Base-by-base conservation (phyloP, 257 asterid genomes). In the Scutellaria barbata region DNA sequence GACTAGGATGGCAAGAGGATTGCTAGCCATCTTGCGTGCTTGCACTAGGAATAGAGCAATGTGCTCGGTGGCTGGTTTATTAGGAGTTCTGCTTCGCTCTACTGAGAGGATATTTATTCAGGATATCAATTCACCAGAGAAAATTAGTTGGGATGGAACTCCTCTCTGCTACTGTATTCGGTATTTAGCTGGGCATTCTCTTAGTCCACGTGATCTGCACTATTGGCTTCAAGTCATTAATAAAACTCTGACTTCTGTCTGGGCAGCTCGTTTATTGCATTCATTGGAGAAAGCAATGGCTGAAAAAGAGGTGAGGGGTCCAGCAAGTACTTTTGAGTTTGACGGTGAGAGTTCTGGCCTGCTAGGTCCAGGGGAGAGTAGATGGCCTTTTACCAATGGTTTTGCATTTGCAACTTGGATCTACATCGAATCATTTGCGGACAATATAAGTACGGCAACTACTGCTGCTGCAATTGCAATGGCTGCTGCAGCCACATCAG, bases 401-500 rank as follows among this genome's bases (percentile, higher is more conserved):
- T 94, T 78, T 78, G 90, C 99, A 47, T 91, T 94, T 75, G 97
- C 93, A 14, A 91, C 99, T 41, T 94, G 99, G 99, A 94, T 94
- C 73, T 94, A 89, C 77, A 89, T 94, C 13, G 99, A 94, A 72
- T 94, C 99, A 10, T 94, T 94, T 85, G 99, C 99, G 6, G 99
- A 94, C 79, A 94, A 90, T 75, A 84, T 94, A 83, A 91, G 95
- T 72, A 94, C 99, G 33, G 99, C 97, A 66, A 91, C 96, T 71
- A 91, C 97, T 75, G 99, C 99, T 67, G 99, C 99, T 63, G 99
- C 97, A 62, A 94, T 94, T 85, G 99, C 99, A 57, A 95, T 95
- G 81, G 97, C 99, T 63, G 98, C 98, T 17, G 97, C 96, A 59
- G 97, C 99, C 68, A 91, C 95, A 51, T 89, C 99, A 54, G 97